Percentiles rank a stretch among this genome's conserved stretches.
Evolutionary conservation across 2,329 filamentous ascomycete genomes (phyloP).

Genomic region (Colletotrichum kahawae): DNA sequence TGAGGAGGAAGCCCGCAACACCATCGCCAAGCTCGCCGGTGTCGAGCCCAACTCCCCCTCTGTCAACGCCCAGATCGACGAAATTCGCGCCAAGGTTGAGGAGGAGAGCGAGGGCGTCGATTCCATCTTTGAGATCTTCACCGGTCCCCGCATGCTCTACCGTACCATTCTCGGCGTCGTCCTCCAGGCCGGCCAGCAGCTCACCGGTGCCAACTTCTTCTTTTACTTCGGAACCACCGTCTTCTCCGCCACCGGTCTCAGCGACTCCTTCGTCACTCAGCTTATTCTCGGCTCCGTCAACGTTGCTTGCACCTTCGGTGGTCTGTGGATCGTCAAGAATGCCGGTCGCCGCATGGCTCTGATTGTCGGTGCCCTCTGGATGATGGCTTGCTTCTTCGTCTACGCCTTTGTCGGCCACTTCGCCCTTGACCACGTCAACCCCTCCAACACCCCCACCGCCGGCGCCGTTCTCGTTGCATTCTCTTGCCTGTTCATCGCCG

Average conservation of each 20-base stretch:
- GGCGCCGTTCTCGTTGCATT: slow-evolving; percentile 70
- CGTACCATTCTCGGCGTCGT: slow-evolving; percentile 66
- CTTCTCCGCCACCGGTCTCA: slow-evolving; percentile 68
- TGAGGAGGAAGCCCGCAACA: slow-evolving; percentile 51
- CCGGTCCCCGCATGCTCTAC: slow-evolving; percentile 69
- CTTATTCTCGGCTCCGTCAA: slow-evolving; percentile 74
- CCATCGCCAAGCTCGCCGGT: slow-evolving; percentile 52
- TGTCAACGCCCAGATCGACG: slow-evolving; percentile 53
- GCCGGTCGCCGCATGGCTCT: slow-evolving; percentile 68
- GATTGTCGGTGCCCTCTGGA: slow-evolving; percentile 67
- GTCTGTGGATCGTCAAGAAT: slow-evolving; percentile 69
- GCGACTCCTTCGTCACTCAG: slow-evolving; percentile 69
- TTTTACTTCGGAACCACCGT: slow-evolving; percentile 72
- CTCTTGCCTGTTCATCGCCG: slow-evolving; percentile 71
- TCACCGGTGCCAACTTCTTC: slow-evolving; percentile 73
- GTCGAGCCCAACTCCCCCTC: slow-evolving; percentile 40
- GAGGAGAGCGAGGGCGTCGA: slow-evolving; percentile 51
- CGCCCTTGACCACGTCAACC: slow-evolving; percentile 44
- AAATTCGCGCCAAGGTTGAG: slow-evolving; percentile 56
- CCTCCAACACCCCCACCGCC: slow-evolving; percentile 49
- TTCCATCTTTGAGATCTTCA: slow-evolving; percentile 66
- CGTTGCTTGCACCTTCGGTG: slow-evolving; percentile 68
- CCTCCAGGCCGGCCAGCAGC: slow-evolving; percentile 70
- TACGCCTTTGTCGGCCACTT: slow-evolving; percentile 56
- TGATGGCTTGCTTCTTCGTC: slow-evolving; percentile 56